phyloP scores from a whole-genome alignment of 2,329 filamentous ascomycete species.

The Fusarium chlamydosporum region DNA sequence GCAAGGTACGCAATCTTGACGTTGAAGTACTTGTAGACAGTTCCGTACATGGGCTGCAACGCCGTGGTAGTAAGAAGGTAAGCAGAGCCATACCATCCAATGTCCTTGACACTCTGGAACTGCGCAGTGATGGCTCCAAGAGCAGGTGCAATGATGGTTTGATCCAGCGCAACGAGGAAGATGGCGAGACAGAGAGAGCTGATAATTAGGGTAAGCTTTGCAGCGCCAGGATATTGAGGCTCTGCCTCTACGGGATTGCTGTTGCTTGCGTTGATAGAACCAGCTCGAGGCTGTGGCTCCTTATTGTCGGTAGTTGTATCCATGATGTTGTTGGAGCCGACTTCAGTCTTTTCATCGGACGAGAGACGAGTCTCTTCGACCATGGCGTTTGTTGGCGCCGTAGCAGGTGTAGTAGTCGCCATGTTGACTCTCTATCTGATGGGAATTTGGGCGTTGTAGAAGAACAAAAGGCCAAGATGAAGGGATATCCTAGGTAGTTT shows the following conservation, averaged over 20 bases:
- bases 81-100: constrained; percentile 67
- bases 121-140: constrained; percentile 65
- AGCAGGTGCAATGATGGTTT: constrained; percentile 67
- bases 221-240: constrained; percentile 57
- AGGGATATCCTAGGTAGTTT: neutral
- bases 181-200: constrained; percentile 61
- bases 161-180: constrained; percentile 66
- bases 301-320: constrained; percentile 37
- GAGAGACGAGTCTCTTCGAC: constrained; percentile 50
- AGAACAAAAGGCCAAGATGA: neutral
- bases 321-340: constrained; percentile 47
- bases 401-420: constrained; percentile 32
- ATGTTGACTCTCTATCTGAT: constrained; percentile 13
- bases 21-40: constrained; percentile 65
- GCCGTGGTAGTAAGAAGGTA: constrained; percentile 66
- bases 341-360: constrained; percentile 53
- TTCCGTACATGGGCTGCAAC: constrained; percentile 65
- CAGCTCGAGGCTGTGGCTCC: constrained; percentile 25
- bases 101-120: constrained; percentile 62
- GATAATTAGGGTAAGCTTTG: constrained; percentile 60
- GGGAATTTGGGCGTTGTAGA: neutral
- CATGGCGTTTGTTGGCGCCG: constrained; percentile 36
- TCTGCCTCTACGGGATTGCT: constrained; percentile 5
- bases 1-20: constrained; percentile 63
- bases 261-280: constrained; percentile 15